Percentiles rank a stretch among this genome's conserved stretches.
Evolutionary conservation across 2,329 filamentous ascomycete species (phyloP).

Genomic region (Colletotrichum sp.): DNA sequence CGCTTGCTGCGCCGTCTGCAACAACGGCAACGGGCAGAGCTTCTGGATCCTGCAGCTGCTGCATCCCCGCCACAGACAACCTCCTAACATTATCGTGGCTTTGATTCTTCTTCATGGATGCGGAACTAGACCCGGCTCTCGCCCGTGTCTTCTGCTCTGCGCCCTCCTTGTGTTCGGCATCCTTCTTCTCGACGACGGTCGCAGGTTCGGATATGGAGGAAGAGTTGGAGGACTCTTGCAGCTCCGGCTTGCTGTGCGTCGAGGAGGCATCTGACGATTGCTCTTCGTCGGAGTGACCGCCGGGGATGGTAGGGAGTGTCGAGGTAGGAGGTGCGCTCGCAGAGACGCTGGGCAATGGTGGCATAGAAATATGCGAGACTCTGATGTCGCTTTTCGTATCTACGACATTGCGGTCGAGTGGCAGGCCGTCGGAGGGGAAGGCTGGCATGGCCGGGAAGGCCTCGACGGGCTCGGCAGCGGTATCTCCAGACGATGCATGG

Average conservation of each 20-base stretch:
- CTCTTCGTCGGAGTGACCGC: conserved; percentile 21
- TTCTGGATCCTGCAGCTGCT: conserved; percentile 61
- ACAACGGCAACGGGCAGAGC: conserved; percentile 61
- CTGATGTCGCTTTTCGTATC: conserved; percentile 7
- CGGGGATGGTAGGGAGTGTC: conserved; percentile 17
- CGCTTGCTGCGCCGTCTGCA: conserved; percentile 39
- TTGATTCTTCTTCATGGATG: conserved; percentile 25
- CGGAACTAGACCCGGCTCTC: conserved; percentile 12
- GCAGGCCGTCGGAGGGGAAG: background rate
- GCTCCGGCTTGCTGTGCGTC: conserved; percentile 10
- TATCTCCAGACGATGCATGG: background rate
- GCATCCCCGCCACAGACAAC: conserved; percentile 63
- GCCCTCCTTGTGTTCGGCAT: background rate
- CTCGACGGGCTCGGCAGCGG: conserved; percentile 1
- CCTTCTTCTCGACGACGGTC: background rate
- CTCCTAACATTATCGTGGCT: conserved; percentile 54
- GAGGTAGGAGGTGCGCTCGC: conserved; percentile 20
- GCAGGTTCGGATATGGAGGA: conserved; percentile 14
- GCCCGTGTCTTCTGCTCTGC: background rate
- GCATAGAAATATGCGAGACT: conserved; percentile 16
- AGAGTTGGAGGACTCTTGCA: background rate
- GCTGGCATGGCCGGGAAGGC: conserved; percentile 12
- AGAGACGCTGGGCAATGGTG: conserved; percentile 6
- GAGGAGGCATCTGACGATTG: conserved; percentile 18
- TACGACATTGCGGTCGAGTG: background rate